phyloP scores from a whole-genome alignment of 2,329 filamentous ascomycete genomes.

The Talaromyces rugulosus region DNA sequence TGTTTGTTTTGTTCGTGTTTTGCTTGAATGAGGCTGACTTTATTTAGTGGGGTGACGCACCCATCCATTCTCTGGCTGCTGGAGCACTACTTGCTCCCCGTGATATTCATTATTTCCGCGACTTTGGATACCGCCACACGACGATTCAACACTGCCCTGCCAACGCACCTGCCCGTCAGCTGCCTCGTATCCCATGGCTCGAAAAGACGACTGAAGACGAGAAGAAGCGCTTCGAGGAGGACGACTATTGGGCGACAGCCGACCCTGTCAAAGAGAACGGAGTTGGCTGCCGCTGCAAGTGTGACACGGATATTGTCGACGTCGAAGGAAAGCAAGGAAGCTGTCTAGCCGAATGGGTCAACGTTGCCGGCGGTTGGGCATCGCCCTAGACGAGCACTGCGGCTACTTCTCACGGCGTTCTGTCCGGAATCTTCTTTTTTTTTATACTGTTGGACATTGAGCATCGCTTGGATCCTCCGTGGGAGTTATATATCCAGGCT shows the following conservation, averaged over 20 bases:
- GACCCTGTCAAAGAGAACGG: conserved; percentile 91
- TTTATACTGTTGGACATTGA: conserved; percentile 24
- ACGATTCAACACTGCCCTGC: conserved; percentile 98
- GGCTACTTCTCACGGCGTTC: conserved; percentile 17
- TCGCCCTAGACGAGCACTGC: conserved; percentile 42
- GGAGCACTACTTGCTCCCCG: conserved; percentile 74
- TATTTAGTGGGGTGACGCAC: conserved; percentile 89
- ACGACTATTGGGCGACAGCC: conserved; percentile 89
- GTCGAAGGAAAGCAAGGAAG: conserved; percentile 97
- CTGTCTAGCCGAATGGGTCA: conserved; percentile 93
- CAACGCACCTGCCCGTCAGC: conserved; percentile 84
- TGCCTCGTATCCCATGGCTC: conserved; percentile 73
- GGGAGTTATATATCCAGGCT: conserved; percentile 25
- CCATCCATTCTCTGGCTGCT: conserved; percentile 94
- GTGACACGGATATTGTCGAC: conserved; percentile 95
- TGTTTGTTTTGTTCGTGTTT: conserved; percentile 25
- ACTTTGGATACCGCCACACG: conserved; percentile 96
- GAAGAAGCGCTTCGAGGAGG: conserved; percentile 82
- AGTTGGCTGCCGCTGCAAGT: conserved; percentile 92
- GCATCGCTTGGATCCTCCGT: conserved; percentile 28
- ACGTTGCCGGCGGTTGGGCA: conserved; percentile 91
- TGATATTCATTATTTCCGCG: conserved; percentile 98
- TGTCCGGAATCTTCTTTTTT: conserved; percentile 19
- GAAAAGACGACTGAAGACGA: conserved; percentile 77
- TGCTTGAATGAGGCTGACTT: conserved; percentile 28